These are phyloP conservation scores for Tetraselmis chui DNA, from an alignment of 139 green algal species.

Conservation along the genomic window DNA sequence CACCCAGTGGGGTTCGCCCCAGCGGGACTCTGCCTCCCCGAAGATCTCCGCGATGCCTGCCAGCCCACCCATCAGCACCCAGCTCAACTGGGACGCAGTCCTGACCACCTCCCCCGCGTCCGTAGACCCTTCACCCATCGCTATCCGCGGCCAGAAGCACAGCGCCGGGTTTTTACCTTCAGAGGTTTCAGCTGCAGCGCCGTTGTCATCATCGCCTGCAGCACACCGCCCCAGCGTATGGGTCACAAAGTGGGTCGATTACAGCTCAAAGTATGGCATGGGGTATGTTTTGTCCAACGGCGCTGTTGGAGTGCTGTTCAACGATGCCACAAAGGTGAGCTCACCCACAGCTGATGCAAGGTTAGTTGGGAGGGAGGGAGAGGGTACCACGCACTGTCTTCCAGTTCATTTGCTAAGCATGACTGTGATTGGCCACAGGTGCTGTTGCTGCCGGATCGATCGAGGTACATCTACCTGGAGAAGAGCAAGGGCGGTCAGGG, in stretches of 20 bases:
- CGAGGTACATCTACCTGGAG: constrained; percentile 5
- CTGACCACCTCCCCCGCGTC: background rate
- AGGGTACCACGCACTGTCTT: too few species aligned
- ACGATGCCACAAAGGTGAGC: constrained; percentile 15
- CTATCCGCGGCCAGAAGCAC: too few species aligned
- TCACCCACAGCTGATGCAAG: background rate
- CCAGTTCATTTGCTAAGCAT: too few species aligned
- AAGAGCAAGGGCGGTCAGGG: background rate
- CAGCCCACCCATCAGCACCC: too few species aligned
- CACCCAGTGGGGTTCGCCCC: background rate
- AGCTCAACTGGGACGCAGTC: background rate
- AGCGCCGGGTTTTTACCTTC: too few species aligned
- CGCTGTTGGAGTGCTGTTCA: constrained; percentile 26
- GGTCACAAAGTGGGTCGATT: constrained; percentile 21
- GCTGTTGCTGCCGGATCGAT: background rate
- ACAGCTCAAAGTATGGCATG: constrained; percentile 23
- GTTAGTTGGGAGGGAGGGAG: too few species aligned
- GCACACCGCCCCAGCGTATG: constrained; percentile 3
- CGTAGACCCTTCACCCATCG: too few species aligned
- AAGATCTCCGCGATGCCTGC: too few species aligned
- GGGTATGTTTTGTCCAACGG: constrained; percentile 19
- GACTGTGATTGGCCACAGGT: too few species aligned
- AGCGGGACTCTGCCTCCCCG: background rate
- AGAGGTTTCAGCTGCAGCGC: too few species aligned
- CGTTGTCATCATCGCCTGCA: too few species aligned